These are phyloP conservation scores for Angomonas desouzai DNA, from an alignment of 208 protist genomes.

Conservation along the genomic window DNA sequence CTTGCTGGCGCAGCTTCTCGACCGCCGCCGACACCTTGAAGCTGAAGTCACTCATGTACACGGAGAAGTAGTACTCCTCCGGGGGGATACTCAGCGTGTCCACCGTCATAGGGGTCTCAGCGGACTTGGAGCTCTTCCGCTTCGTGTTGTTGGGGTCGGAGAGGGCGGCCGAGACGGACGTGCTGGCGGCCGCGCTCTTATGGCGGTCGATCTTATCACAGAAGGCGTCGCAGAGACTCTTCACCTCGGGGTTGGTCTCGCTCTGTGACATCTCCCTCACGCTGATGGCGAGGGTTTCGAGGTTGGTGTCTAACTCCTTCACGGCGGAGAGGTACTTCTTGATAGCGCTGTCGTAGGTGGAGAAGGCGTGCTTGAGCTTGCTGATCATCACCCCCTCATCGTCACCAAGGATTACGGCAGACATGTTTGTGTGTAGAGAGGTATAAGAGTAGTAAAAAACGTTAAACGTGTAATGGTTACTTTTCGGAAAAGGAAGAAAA, in stretches of 20 bases:
- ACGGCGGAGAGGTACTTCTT: conserved; percentile 57
- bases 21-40: conserved; percentile 26
- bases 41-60: conserved; percentile 63
- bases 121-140: not conserved
- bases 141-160: not conserved
- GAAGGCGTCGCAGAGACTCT: conserved; percentile 24
- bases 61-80: conserved; percentile 30
- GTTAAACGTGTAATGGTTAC: not conserved
- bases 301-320: conserved; percentile 38
- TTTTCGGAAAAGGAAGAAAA: conserved; percentile 8
- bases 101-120: not conserved
- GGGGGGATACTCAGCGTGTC: conserved; percentile 4
- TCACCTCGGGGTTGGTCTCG: conserved; percentile 21
- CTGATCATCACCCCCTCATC: conserved; percentile 26
- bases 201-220: conserved; percentile 41
- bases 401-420: conserved; percentile 15
- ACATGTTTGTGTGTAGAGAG: not conserved
- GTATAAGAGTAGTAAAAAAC: not conserved
- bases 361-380: conserved; percentile 52
- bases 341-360: conserved; percentile 38
- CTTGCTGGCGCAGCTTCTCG: conserved; percentile 23
- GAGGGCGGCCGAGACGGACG: not conserved
- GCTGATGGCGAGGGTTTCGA: conserved; percentile 52
- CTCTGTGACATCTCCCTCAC: conserved; percentile 51
- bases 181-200: conserved; percentile 17